Percentiles rank a stretch among this genome's conserved stretches.
These are phyloP conservation scores for Corinectria fuckeliana DNA, from an alignment of 2,329 filamentous ascomycete genomes.

Conservation along the genomic window DNA sequence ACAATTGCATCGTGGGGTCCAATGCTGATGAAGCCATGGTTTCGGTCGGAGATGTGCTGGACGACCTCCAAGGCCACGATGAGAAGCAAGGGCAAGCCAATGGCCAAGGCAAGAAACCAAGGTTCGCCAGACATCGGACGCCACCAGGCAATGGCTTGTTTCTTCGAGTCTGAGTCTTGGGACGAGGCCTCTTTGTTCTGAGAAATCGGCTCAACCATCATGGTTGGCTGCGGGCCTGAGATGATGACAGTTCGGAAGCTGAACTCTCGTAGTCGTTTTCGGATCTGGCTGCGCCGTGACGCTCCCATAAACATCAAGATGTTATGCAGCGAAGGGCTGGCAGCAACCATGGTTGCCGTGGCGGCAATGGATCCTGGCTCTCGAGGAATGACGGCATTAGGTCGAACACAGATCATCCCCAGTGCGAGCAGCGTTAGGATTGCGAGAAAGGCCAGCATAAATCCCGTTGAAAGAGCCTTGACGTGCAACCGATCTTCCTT, in stretches of 20 bases:
- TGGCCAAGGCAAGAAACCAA: conserved; percentile 35
- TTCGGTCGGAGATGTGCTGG: conserved; percentile 33
- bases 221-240: conserved; percentile 6
- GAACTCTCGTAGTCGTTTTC: conserved; percentile 11
- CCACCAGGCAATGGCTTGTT: conserved; percentile 28
- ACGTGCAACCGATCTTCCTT: conserved; percentile 23
- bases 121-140: conserved; percentile 26
- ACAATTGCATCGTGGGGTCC: conserved; percentile 25
- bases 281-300: conserved; percentile 18
- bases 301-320: conserved; percentile 19
- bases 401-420: conserved; percentile 23
- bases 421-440: conserved; percentile 17
- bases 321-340: conserved; percentile 15
- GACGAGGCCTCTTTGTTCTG: conserved; percentile 9
- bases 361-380: conserved; percentile 22
- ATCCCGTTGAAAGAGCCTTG: conserved; percentile 21
- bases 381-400: conserved; percentile 20
- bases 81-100: conserved; percentile 31
- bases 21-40: conserved; percentile 34
- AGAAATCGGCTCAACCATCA: conserved; percentile 20
- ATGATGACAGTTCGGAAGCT: conserved; percentile 17
- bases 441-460: conserved; percentile 23
- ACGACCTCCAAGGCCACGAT: conserved; percentile 31
- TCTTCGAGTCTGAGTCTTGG: not conserved
- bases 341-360: conserved; percentile 22